A percentile compares a stretch with the other conserved stretches of the same genome.
These are phyloP conservation scores for Perkinsus marinus DNA, from an alignment of 169 alveolate species.

Conservation along the genomic window DNA sequence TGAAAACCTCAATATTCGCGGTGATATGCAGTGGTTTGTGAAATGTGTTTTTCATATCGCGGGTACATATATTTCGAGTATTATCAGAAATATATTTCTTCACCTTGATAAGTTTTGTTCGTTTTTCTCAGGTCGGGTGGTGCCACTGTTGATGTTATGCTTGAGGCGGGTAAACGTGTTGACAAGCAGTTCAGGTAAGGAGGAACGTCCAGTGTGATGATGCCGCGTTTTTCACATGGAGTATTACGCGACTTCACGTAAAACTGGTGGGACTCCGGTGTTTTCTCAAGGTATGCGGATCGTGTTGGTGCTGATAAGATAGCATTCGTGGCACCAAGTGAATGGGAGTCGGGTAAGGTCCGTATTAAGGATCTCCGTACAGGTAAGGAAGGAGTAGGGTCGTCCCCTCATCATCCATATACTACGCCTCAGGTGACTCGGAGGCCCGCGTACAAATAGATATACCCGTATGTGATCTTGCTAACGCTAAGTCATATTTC, in stretches of 20 bases:
- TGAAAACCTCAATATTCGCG: too few relatives aligned
- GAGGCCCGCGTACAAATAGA: neutral
- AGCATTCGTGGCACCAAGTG: neutral
- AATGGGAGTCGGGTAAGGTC: neutral
- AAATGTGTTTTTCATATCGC: too few relatives aligned
- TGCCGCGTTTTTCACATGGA: too few relatives aligned
- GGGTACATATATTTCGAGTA: too few relatives aligned
- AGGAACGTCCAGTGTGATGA: too few relatives aligned
- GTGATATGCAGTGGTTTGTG: too few relatives aligned
- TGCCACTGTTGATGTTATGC: neutral
- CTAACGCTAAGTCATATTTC: neutral
- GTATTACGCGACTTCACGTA: too few relatives aligned
- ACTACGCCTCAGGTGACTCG: neutral
- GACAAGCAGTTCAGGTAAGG: neutral
- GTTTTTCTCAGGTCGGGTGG: neutral
- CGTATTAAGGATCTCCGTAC: neutral
- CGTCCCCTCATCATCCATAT: too few relatives aligned
- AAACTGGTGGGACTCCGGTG: too few relatives aligned
- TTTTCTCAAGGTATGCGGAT: neutral
- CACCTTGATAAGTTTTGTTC: too few relatives aligned
- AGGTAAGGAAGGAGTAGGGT: neutral
- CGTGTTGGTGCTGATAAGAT: neutral
- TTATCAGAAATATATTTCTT: too few relatives aligned
- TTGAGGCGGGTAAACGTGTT: neutral
- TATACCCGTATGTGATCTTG: neutral